Conservation (phyloP, 1,284 basidiomycete genomes). For the Melampsora americana region DNA sequence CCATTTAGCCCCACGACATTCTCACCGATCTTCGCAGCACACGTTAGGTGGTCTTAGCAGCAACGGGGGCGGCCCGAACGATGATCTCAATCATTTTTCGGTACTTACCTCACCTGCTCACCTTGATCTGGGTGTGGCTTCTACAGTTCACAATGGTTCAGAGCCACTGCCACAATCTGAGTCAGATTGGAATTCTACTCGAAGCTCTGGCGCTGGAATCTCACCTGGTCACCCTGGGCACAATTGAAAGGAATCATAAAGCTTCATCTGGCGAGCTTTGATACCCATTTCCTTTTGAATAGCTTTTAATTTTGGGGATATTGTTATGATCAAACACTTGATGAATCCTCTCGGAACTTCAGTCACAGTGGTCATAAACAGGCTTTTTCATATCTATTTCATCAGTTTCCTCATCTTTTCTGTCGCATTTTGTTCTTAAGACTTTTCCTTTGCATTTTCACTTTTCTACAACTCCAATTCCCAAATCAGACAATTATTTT, state of each 20-base stretch:
- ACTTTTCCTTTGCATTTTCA: too few species aligned
- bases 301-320: too few species aligned
- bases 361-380: too few species aligned
- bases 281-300: too few species aligned
- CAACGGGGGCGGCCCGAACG: conserved; percentile 4
- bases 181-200: conserved; percentile 26
- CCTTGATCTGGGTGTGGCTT: conserved; percentile 6
- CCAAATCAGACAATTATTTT: too few species aligned
- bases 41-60: conserved; percentile 21
- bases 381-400: too few species aligned
- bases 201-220: neutral
- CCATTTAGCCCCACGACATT: conserved; percentile 11
- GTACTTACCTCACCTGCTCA: conserved; percentile 37
- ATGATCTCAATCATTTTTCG: conserved; percentile 31
- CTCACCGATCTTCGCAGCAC: conserved; percentile 29
- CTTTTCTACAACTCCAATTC: too few species aligned
- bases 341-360: too few species aligned
- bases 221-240: conserved; percentile 1
- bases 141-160: neutral
- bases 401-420: too few species aligned
- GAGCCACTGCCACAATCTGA: conserved; percentile 3
- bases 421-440: too few species aligned
- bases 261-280: too few species aligned
- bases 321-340: too few species aligned
- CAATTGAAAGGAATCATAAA: neutral